These are phyloP conservation scores for Penicillium taxi DNA, from an alignment of 495 filamentous ascomycete species.

Conservation along the genomic window DNA sequence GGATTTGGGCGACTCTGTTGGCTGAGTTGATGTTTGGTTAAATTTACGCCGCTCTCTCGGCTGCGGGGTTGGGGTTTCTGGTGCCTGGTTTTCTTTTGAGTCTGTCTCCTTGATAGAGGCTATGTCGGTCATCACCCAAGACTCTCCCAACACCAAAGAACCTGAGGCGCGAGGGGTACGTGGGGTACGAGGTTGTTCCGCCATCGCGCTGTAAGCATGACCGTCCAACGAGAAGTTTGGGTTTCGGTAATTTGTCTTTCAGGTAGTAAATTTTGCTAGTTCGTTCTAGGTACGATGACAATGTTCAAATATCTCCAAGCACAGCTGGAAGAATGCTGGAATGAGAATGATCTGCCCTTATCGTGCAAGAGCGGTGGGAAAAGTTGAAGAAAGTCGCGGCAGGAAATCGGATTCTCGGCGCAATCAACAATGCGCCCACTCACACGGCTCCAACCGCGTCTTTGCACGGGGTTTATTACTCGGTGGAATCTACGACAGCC, in stretches of 20 bases:
- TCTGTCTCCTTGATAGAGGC: slow-evolving; percentile 10
- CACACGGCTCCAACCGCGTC: slow-evolving; percentile 15
- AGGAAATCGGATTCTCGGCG: slow-evolving; percentile 11
- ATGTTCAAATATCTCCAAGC: background rate
- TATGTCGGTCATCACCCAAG: slow-evolving; percentile 32
- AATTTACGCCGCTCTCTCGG: slow-evolving; percentile 6
- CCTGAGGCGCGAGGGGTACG: slow-evolving; percentile 17
- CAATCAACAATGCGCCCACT: slow-evolving; percentile 24
- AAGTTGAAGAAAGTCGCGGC: slow-evolving; percentile 11
- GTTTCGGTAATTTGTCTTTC: too few species aligned
- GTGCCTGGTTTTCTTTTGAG: background rate
- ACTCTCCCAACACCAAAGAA: slow-evolving; percentile 28
- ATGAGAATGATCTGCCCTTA: slow-evolving; percentile 4
- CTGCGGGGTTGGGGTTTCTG: slow-evolving; percentile 3
- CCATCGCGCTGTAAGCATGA: slow-evolving; percentile 21
- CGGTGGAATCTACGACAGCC: too few species aligned
- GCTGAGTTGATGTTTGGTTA: slow-evolving; percentile 3
- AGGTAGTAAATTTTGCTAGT: too few species aligned
- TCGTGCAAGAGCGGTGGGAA: slow-evolving; percentile 22
- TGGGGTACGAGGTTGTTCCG: slow-evolving; percentile 14
- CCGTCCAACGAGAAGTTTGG: slow-evolving; percentile 6
- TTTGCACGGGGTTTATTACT: slow-evolving; percentile 7
- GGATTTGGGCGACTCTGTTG: slow-evolving; percentile 21
- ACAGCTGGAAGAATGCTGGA: too few species aligned
- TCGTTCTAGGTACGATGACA: too few species aligned